Percentiles rank a stretch among this genome's conserved stretches.
Evolutionary conservation across 148 eudicot genomes (phyloP).

Genomic region (Linanthus parryae): DNA sequence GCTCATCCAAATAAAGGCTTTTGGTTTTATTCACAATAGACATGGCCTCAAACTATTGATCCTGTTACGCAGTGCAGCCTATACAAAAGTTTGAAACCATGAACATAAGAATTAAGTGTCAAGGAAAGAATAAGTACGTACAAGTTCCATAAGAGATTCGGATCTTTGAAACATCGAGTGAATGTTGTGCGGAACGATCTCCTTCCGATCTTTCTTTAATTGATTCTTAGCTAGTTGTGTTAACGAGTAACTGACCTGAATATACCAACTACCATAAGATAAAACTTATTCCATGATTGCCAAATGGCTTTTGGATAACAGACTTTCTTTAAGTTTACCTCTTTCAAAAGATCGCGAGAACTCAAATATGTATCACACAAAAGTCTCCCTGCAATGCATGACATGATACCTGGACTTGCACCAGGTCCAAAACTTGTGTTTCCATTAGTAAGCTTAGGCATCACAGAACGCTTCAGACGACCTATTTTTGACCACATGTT

Average conservation of each 20-base stretch:
- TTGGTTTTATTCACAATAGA: no score
- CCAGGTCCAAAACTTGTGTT: conserved; percentile 79
- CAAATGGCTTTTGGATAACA: neutral
- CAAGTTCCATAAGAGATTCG: conserved; percentile 76
- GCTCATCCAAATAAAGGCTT: no score
- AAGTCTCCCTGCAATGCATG: conserved; percentile 94
- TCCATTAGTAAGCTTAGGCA: conserved; percentile 84
- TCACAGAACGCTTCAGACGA: conserved; percentile 77
- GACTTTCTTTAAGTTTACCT: conserved; percentile 40
- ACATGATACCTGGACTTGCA: conserved; percentile 90
- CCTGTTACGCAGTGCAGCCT: neutral
- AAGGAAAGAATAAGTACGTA: conserved; percentile 28
- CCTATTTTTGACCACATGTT: conserved; percentile 93
- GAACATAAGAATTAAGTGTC: neutral
- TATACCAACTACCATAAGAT: conserved; percentile 11
- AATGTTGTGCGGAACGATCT: conserved; percentile 80
- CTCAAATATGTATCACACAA: conserved; percentile 88
- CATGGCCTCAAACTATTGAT: no score
- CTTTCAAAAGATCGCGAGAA: conserved; percentile 91
- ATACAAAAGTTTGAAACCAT: neutral
- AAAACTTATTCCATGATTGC: conserved; percentile 8
- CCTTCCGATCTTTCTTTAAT: conserved; percentile 82
- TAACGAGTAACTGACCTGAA: conserved; percentile 95
- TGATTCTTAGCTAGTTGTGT: conserved; percentile 91
- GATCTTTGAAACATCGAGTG: conserved; percentile 65